Percentiles rank a stretch among this genome's conserved stretches.
Evolutionary conservation across 768 basidiomycete genomes (phyloP).

Genomic region (Lentinus tigrinus): DNA sequence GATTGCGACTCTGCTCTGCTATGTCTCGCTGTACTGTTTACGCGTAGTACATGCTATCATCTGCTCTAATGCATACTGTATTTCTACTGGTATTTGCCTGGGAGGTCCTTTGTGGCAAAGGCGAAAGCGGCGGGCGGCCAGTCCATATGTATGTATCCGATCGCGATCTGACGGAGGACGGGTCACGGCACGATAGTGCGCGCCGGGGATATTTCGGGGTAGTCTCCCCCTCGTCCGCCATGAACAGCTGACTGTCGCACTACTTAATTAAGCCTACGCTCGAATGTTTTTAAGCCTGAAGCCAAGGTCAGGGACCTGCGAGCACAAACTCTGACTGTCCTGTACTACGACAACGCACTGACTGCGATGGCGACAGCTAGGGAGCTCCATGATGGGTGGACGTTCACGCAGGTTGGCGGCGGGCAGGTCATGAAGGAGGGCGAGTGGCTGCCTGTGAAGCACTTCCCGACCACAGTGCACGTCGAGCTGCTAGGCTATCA

Average conservation of each 20-base stretch:
- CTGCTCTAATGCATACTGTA: too few species aligned
- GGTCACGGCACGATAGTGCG: neutral
- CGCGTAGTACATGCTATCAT: neutral
- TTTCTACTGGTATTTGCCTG: too few species aligned
- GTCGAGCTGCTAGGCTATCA: constrained; percentile 75
- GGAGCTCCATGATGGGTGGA: constrained; percentile 50
- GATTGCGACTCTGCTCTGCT: neutral
- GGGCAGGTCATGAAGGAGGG: constrained; percentile 55
- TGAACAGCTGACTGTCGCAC: constrained; percentile 5
- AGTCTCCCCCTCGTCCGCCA: neutral
- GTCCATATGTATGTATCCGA: neutral
- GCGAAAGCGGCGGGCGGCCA: neutral
- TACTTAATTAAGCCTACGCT: neutral
- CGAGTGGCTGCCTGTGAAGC: constrained; percentile 64
- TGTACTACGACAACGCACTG: neutral
- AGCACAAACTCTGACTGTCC: neutral
- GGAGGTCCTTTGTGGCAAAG: too few species aligned
- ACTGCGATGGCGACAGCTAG: constrained; percentile 26
- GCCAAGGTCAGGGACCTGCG: neutral
- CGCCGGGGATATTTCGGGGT: constrained; percentile 6
- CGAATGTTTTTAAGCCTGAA: neutral
- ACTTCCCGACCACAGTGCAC: constrained; percentile 85
- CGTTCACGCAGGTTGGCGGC: constrained; percentile 65
- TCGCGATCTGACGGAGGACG: neutral
- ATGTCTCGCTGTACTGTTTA: neutral